phyloP scores from a whole-genome alignment of 129 eudicot species.

The Chrysanthemum makinoi region DNA sequence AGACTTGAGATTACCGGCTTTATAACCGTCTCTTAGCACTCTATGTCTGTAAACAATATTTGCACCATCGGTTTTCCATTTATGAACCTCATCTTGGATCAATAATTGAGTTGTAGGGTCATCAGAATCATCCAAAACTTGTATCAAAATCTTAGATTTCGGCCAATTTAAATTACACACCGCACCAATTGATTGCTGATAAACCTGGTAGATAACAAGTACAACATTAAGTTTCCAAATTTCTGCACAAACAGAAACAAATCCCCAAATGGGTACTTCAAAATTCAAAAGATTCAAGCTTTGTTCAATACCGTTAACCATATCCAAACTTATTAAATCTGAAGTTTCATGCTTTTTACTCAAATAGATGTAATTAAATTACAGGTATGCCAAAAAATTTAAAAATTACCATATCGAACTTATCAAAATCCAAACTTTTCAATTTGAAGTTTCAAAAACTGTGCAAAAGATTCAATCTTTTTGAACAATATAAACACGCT shows the following conservation, averaged over 20 bases:
- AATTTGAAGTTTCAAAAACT: neutral
- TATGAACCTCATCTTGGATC: conserved; percentile 82
- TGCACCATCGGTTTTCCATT: conserved; percentile 76
- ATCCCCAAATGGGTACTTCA: neutral
- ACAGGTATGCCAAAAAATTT: neutral
- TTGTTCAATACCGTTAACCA: neutral
- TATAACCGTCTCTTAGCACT: conserved; percentile 74
- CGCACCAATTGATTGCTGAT: conserved; percentile 89
- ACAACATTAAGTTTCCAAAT: conserved; percentile 15
- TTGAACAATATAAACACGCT: neutral
- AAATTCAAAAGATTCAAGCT: neutral
- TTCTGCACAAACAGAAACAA: neutral
- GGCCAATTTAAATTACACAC: conserved; percentile 96
- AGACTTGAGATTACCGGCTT: conserved; percentile 95
- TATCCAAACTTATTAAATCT: conserved; percentile 1
- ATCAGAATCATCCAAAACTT: conserved; percentile 87
- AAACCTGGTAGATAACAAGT: conserved; percentile 51
- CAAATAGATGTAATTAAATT: neutral
- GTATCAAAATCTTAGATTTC: conserved; percentile 62
- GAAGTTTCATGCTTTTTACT: neutral
- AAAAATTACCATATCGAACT: neutral
- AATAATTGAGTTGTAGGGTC: conserved; percentile 69
- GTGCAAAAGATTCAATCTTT: neutral
- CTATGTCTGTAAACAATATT: conserved; percentile 84
- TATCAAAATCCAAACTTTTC: neutral